Conservation (phyloP, 208 protist genomes). For the Wallacemonas sp. region DNA sequence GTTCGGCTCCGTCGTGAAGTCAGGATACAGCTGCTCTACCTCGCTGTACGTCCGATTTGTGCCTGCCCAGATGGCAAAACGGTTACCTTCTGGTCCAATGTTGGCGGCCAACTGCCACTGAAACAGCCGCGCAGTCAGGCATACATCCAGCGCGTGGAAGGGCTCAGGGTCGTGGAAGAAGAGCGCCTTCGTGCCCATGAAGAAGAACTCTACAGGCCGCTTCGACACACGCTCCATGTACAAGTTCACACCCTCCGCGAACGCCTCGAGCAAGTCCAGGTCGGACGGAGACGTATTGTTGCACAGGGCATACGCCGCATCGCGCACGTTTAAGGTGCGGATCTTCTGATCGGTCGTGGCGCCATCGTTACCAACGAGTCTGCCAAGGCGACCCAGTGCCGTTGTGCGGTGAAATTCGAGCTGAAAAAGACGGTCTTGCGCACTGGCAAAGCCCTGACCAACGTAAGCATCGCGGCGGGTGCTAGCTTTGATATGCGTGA, state of each 20-base stretch:
- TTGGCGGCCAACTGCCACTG: constrained; percentile 57
- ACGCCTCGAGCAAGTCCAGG: constrained; percentile 36
- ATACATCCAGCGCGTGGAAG: constrained; percentile 46
- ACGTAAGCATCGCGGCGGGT: constrained; percentile 57
- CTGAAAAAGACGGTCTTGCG: constrained; percentile 68
- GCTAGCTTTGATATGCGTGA: constrained; percentile 47
- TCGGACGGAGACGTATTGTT: constrained; percentile 16
- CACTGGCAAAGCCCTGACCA: constrained; percentile 55
- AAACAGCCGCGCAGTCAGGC: constrained; percentile 43
- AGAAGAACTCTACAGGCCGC: constrained; percentile 64
- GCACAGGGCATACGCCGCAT: constrained; percentile 38
- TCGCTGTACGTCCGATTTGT: constrained; percentile 43
- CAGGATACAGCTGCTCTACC: constrained; percentile 34
- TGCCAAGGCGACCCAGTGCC: constrained; percentile 31
- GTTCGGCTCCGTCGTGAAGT: constrained; percentile 30
- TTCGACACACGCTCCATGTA: constrained; percentile 39
- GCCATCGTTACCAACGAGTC: constrained; percentile 31
- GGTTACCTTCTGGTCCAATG: constrained; percentile 28
- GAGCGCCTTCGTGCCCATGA: constrained; percentile 36
- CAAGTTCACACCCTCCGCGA: constrained; percentile 53
- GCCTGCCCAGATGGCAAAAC: constrained; percentile 38
- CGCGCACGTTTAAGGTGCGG: constrained; percentile 45
- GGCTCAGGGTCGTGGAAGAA: constrained; percentile 45
- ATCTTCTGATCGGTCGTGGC: constrained; percentile 32
- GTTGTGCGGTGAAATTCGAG: constrained; percentile 54